phyloP scores from a whole-genome alignment of 2,329 filamentous ascomycete species.

The Scedosporium boydii region DNA sequence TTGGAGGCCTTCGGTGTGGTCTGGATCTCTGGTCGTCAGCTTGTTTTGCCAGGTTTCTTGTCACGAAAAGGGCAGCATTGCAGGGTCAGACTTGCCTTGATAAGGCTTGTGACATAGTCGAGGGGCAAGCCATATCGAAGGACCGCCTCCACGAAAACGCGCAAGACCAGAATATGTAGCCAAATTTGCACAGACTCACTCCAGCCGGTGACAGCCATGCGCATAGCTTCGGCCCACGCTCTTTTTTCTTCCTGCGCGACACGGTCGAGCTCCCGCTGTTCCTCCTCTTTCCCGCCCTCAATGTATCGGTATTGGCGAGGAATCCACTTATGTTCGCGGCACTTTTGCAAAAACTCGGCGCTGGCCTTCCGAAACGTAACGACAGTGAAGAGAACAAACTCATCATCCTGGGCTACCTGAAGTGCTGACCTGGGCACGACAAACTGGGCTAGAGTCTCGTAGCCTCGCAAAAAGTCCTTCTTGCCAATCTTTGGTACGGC shows the following conservation, averaged over 20 bases:
- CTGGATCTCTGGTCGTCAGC: conserved; percentile 31
- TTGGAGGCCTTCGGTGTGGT: conserved; percentile 73
- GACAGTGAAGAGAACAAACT: conserved; percentile 81
- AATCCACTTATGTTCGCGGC: conserved; percentile 86
- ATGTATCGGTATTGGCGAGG: conserved; percentile 91
- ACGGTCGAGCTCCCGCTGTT: conserved; percentile 76
- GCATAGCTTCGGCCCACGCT: conserved; percentile 83
- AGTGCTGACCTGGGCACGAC: conserved; percentile 83
- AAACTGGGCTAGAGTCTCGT: conserved; percentile 84
- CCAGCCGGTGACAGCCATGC: conserved; percentile 84
- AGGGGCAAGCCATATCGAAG: conserved; percentile 86
- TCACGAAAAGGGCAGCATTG: too few relatives aligned
- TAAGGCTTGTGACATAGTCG: conserved; percentile 74
- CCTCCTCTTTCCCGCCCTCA: conserved; percentile 81
- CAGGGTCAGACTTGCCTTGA: conserved; percentile 58
- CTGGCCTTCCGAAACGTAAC: conserved; percentile 90
- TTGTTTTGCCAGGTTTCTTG: background rate
- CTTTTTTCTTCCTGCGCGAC: conserved; percentile 80
- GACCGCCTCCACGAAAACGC: conserved; percentile 98
- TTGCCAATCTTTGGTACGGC: conserved; percentile 71
- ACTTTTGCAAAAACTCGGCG: conserved; percentile 82
- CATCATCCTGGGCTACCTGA: conserved; percentile 75
- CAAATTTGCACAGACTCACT: conserved; percentile 94
- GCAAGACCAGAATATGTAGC: conserved; percentile 81
- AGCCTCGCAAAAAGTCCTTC: conserved; percentile 82